Evolutionary conservation across 306 rosid genomes (phyloP).

Genomic region (Prunus mira): DNA sequence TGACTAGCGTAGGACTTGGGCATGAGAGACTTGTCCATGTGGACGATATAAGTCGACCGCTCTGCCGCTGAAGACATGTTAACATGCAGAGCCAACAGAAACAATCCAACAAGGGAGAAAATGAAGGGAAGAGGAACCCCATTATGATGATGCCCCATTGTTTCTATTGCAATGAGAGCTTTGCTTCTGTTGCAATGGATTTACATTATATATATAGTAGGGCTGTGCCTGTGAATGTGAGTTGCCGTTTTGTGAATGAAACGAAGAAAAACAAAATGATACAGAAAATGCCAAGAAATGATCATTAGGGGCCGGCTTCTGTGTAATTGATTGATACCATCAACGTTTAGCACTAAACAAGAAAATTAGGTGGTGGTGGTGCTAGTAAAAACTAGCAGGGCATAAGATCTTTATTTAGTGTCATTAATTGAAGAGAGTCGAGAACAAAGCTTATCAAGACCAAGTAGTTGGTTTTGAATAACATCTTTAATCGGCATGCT

Average conservation of each 20-base stretch:
- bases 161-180: background rate
- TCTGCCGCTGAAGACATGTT: constrained; percentile 2
- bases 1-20: constrained; percentile 22
- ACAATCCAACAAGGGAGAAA: background rate
- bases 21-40: constrained; percentile 28
- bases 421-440: background rate
- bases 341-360: background rate
- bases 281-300: background rate
- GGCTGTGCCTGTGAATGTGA: background rate
- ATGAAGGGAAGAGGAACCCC: constrained; percentile 12
- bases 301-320: background rate
- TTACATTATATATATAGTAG: background rate
- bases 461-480: no score
- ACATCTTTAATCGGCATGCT: no score
- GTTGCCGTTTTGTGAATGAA: background rate
- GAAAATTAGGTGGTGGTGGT: background rate
- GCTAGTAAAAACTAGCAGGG: background rate
- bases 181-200: background rate
- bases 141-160: constrained; percentile 3
- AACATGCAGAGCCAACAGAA: background rate
- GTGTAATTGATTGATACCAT: background rate
- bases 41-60: constrained; percentile 22
- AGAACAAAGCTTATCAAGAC: background rate
- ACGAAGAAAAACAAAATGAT: background rate
- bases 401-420: background rate